Evolutionary conservation across 2,329 filamentous ascomycete species (phyloP).

Genomic region (Thielaviopsis punctulata): DNA sequence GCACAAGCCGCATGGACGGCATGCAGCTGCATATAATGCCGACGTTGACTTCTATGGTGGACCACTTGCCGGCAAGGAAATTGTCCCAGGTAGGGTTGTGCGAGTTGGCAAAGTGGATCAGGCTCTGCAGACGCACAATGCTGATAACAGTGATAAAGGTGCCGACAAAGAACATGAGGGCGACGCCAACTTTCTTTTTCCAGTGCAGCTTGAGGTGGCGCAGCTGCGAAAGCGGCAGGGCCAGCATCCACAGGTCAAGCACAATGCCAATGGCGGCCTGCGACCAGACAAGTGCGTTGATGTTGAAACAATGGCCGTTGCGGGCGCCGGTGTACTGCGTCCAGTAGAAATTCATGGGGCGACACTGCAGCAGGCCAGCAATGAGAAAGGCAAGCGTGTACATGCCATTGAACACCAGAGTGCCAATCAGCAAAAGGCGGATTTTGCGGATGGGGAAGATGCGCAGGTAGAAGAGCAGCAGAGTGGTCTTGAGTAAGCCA

Average conservation of each 20-base stretch:
- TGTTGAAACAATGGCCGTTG: slow-evolving; percentile 31
- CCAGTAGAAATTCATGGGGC: slow-evolving; percentile 36
- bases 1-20: slow-evolving; percentile 16
- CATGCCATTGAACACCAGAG: slow-evolving; percentile 22
- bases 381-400: slow-evolving; percentile 27
- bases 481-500: slow-evolving; percentile 30
- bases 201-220: slow-evolving; percentile 25
- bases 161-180: slow-evolving; percentile 33
- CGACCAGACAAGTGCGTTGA: slow-evolving; percentile 32
- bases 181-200: slow-evolving; percentile 32
- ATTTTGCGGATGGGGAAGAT: slow-evolving; percentile 30
- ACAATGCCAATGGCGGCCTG: slow-evolving; percentile 35
- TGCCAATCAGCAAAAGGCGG: slow-evolving; percentile 25
- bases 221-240: slow-evolving; percentile 30
- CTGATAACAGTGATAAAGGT: slow-evolving; percentile 20
- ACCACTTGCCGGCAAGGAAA: slow-evolving; percentile 16
- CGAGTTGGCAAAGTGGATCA: slow-evolving; percentile 15
- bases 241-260: slow-evolving; percentile 34
- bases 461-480: slow-evolving; percentile 37
- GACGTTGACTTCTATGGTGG: slow-evolving; percentile 17
- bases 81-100: slow-evolving; percentile 17
- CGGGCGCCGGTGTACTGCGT: slow-evolving; percentile 28
- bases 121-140: slow-evolving; percentile 14
- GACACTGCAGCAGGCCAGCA: slow-evolving; percentile 31
- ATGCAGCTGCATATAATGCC: slow-evolving; percentile 19